Percentiles rank a stretch among this genome's conserved stretches.
These are phyloP conservation scores for Fusarium torulosum DNA, from an alignment of 2,329 filamentous ascomycete genomes.

Conservation along the genomic window DNA sequence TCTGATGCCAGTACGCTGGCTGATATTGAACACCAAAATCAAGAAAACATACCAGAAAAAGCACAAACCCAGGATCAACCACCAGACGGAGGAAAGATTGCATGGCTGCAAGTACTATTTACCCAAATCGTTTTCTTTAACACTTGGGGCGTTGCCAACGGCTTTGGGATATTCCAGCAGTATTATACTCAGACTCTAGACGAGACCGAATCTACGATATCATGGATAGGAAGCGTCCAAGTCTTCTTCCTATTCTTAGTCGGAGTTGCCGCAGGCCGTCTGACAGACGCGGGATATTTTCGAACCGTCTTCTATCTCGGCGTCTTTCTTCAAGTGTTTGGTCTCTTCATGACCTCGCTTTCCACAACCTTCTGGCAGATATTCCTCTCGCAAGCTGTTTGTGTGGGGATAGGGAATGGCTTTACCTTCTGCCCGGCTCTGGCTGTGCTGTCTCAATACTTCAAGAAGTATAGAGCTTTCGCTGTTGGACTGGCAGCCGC, in stretches of 20 bases:
- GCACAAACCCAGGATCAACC: background rate
- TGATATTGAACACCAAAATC: slow-evolving; percentile 18
- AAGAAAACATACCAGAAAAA: background rate
- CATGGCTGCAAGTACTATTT: slow-evolving; percentile 52
- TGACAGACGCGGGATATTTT: slow-evolving; percentile 61
- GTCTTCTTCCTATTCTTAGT: slow-evolving; percentile 58
- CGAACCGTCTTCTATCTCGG: slow-evolving; percentile 54
- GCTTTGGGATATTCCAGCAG: slow-evolving; percentile 54
- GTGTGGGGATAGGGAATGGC: slow-evolving; percentile 65
- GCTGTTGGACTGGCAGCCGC: slow-evolving; percentile 70
- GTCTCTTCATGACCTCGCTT: slow-evolving; percentile 60
- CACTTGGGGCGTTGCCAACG: slow-evolving; percentile 62
- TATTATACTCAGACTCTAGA: slow-evolving; percentile 57
- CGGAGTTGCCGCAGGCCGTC: slow-evolving; percentile 57
- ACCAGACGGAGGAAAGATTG: slow-evolving; percentile 40
- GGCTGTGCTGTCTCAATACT: slow-evolving; percentile 73
- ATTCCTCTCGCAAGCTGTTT: slow-evolving; percentile 62
- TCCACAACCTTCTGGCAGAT: slow-evolving; percentile 62
- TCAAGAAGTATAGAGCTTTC: slow-evolving; percentile 65
- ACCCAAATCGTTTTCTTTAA: slow-evolving; percentile 58
- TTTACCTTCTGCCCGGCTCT: slow-evolving; percentile 69
- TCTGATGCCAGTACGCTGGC: slow-evolving; percentile 11
- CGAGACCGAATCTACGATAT: slow-evolving; percentile 54
- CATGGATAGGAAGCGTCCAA: slow-evolving; percentile 61
- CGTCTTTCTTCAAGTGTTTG: slow-evolving; percentile 56